A percentile compares a stretch with the other conserved stretches of the same genome.
phyloP scores from a whole-genome alignment of 2,329 filamentous ascomycete genomes.

The Setomelanomma holmii region DNA sequence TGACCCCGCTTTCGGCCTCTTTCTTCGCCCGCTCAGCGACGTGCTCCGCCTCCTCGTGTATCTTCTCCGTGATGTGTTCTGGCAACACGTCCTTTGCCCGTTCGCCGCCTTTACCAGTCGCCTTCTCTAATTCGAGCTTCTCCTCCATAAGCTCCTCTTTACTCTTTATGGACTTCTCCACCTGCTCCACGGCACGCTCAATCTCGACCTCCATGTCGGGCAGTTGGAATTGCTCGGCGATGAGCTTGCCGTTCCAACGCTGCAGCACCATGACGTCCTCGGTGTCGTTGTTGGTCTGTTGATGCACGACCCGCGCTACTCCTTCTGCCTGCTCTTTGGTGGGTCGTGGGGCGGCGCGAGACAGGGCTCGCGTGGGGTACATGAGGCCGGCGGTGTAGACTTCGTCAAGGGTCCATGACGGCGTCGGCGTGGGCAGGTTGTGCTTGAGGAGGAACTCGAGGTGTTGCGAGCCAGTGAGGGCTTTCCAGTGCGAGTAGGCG shows the following conservation, averaged over 20 bases:
- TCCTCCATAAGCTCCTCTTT: conserved; percentile 46
- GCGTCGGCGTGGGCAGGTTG: conserved; percentile 69
- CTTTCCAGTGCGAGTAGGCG: conserved; percentile 65
- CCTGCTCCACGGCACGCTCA: conserved; percentile 60
- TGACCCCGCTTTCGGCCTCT: conserved; percentile 9
- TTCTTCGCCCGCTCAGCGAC: conserved; percentile 23
- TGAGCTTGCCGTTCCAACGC: conserved; percentile 59
- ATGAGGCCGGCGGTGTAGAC: conserved; percentile 69
- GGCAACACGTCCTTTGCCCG: conserved; percentile 41
- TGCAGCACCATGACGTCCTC: conserved; percentile 59
- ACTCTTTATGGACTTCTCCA: conserved; percentile 53
- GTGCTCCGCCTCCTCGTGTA: conserved; percentile 34
- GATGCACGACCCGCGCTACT: conserved; percentile 48
- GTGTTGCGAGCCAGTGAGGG: conserved; percentile 82
- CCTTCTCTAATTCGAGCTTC: conserved; percentile 47
- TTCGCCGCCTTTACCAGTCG: conserved; percentile 27
- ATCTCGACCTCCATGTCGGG: conserved; percentile 63
- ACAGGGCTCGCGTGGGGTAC: conserved; percentile 50
- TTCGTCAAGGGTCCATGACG: conserved; percentile 74
- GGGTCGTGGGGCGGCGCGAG: conserved; percentile 48
- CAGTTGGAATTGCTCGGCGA: conserved; percentile 57
- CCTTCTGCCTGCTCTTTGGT: conserved; percentile 47
- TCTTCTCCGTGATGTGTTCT: conserved; percentile 32
- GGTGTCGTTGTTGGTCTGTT: conserved; percentile 49
- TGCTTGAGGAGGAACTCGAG: conserved; percentile 81